Base-by-base conservation (phyloP, 2,329 filamentous ascomycete genomes). In the Xylaria sp. region DNA sequence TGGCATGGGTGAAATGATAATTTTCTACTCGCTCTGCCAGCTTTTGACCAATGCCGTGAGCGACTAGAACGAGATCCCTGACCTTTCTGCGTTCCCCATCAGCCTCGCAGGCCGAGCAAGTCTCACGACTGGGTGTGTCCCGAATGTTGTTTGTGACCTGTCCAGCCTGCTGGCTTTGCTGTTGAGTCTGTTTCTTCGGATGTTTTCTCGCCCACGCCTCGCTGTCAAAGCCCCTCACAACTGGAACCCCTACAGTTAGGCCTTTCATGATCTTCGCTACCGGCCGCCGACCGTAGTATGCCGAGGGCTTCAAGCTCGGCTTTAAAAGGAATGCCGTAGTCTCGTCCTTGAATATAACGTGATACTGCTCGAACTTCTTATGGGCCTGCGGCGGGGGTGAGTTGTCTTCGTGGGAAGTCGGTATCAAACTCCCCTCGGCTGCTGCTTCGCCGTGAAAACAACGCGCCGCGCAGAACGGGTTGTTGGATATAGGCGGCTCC, bases 1-100 rank as follows among this genome's bases (percentile, higher is more conserved):
- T 93, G 4, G 92, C 90, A 70, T 97, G 93, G 0, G 94, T 99
- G 66, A 99, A 99, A 71, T 97, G 91, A 65, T 92, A 99, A 64
- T 91, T 96, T 71, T 97, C 93, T 56, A 97, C 91, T 11, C 92
- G 82, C 69, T 99, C 92, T 0, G 92, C 95, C 45, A 97, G 81
- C 70, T 99, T 97, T 71, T 99, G 94, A 0, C 94, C 94, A 60
- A 99, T 97, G 1, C 94, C 94, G 66, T 99, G 94, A 40, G 94
- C 90, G 8, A 97, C 91, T 4, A 99, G 79, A 1, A 97, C 84
- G 7, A 99, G 78, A 67, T 99, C 94, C 1, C 89, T 93, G 4
- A 96, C 90, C 56, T 86, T 85, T 1, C 86, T 86, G 22, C 79
- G 78, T 39, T 83, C 77, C 68, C 85, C 80, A 69, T 91, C 79